phyloP scores from a whole-genome alignment of 2,329 filamentous ascomycete species.

The Fusarium tjaetaba region DNA sequence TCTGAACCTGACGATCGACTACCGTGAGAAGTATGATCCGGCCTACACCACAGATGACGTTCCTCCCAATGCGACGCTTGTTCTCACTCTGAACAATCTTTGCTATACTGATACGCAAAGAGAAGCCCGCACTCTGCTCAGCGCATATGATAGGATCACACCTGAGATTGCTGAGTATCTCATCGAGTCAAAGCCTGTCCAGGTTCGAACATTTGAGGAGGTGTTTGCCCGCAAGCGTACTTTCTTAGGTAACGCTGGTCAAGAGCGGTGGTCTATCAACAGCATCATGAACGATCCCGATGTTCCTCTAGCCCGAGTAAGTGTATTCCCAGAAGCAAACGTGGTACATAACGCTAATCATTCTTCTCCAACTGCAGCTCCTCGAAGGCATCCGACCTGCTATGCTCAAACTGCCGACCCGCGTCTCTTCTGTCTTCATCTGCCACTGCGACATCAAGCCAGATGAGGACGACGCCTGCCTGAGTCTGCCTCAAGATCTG shows the following conservation, averaged over 20 bases:
- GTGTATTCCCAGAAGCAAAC: neutral
- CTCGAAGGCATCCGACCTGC: conserved; percentile 5
- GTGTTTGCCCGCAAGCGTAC: neutral
- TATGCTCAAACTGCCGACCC: neutral
- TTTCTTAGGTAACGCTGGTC: neutral
- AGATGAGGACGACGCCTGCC: neutral
- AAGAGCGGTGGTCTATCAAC: neutral
- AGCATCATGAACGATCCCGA: conserved; percentile 1
- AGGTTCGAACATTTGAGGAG: neutral
- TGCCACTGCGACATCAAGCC: conserved; percentile 1
- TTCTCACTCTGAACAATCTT: neutral
- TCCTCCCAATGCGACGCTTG: neutral
- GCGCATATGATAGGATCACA: neutral
- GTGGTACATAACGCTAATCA: neutral
- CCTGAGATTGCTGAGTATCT: neutral
- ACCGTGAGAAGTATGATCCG: neutral
- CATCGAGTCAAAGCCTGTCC: neutral
- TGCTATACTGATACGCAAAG: neutral
- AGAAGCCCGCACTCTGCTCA: neutral
- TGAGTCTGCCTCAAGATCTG: conserved; percentile 12
- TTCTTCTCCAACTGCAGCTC: neutral
- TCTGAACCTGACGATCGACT: neutral
- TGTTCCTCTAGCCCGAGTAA: neutral
- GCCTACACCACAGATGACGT: neutral
- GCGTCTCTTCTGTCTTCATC: conserved; percentile 3